Evolutionary conservation across 2,329 filamentous ascomycete genomes (phyloP), one percentile per base, ranked within the genome.

Genomic region (Hypoxylon sp.): DNA sequence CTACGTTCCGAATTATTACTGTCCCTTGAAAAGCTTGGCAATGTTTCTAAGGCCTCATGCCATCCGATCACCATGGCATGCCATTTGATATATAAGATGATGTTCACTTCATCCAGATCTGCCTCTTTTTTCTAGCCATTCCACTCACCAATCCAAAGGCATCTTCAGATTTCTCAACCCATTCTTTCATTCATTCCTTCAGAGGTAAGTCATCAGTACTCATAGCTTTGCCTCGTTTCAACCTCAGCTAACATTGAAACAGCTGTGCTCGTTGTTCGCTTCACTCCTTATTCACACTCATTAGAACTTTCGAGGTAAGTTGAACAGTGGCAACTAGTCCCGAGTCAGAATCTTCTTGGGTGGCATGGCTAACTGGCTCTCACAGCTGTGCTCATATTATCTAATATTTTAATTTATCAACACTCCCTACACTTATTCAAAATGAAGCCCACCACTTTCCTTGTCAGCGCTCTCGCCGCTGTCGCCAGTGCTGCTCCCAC

Each of bases 221-320:
- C 37, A 46, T 27, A 25, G 43, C 56, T 41, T 37, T 25, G 53
- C 39, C 29, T 39, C 37, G 45, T 56, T 27, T 25, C 27, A 41
- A 55, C 41, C 39, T 50, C 60, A 32, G 59, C 73, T 75, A 70
- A 76, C 71, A 63, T 51, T 27, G 6, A 57, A 59, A 65, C 68
- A 84, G 82, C 81, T 83, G 81, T 82, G 81, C 81, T 84, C 82
- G 75, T 77, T 80, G 77, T 81, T 81, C 76, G 66, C 74, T 81
- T 80, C 78, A 78, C 72, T 81, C 79, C 75, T 82, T 81, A 70
- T 60, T 70, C 72, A 71, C 75, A 70, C 73, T 73, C 70, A 65
- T 78, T 76, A 68, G 78, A 81, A 78, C 79, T 76, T 71, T 78
- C 73, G 80, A 81, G 77, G 77, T 79, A 72, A 63, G 75, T 46